These are phyloP conservation scores for Trichosporon sp. DNA, from an alignment of 1,284 basidiomycete genomes.

Conservation along the genomic window DNA sequence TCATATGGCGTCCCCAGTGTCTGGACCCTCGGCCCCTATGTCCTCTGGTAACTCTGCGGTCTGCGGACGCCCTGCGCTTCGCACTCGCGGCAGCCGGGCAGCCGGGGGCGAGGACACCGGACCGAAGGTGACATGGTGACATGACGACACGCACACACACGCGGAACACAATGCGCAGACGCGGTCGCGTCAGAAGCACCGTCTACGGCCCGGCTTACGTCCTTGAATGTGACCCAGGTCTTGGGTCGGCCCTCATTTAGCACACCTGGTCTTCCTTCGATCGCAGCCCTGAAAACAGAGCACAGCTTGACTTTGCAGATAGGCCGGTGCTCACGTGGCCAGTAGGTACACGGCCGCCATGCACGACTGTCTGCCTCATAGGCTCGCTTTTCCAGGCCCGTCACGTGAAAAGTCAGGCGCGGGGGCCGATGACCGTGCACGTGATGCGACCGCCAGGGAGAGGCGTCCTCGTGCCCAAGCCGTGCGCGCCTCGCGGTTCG, in stretches of 20 bases:
- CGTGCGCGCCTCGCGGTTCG: neutral
- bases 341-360: neutral
- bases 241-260: neutral
- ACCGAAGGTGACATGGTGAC: neutral
- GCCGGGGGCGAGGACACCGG: neutral
- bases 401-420: neutral
- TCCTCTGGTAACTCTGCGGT: neutral
- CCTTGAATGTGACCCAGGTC: neutral
- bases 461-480: neutral
- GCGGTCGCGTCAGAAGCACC: neutral
- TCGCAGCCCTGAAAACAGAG: neutral
- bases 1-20: neutral
- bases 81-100: neutral
- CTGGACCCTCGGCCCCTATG: neutral
- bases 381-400: neutral
- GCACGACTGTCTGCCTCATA: neutral
- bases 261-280: neutral
- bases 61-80: neutral
- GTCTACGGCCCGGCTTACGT: neutral
- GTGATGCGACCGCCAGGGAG: neutral
- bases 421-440: conserved; percentile 4
- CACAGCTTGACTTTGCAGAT: neutral
- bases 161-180: neutral
- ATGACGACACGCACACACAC: neutral
- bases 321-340: neutral